These are phyloP conservation scores for Myriosclerotinia duriaeana DNA, from an alignment of 2,329 filamentous ascomycete genomes.

Conservation along the genomic window DNA sequence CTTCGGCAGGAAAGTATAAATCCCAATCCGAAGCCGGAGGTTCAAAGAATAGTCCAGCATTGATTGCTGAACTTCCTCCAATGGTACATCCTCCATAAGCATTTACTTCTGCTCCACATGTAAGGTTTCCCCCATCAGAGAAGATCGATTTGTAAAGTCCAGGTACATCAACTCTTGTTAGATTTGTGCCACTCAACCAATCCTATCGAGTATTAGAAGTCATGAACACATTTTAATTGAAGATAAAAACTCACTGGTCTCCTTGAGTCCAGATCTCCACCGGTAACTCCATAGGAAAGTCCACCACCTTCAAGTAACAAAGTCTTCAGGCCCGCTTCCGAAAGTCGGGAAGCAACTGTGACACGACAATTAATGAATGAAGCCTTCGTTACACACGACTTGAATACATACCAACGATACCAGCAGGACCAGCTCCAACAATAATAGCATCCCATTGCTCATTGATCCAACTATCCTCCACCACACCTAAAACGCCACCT, in stretches of 20 bases:
- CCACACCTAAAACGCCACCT: not conserved
- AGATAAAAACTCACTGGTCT: conserved; percentile 39
- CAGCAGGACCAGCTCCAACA: conserved; percentile 51
- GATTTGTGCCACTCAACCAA: conserved; percentile 49
- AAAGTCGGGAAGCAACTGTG: conserved; percentile 47
- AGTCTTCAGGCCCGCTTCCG: conserved; percentile 52
- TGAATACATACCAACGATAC: conserved; percentile 44
- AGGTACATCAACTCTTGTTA: conserved; percentile 54
- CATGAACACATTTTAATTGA: not conserved
- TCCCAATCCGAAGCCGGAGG: conserved; percentile 55
- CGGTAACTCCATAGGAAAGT: conserved; percentile 50
- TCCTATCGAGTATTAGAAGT: not conserved
- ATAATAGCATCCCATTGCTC: conserved; percentile 44
- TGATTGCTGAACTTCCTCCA: conserved; percentile 54
- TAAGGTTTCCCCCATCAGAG: conserved; percentile 43
- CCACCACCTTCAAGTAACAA: conserved; percentile 54
- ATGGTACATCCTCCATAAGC: conserved; percentile 52
- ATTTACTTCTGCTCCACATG: conserved; percentile 46
- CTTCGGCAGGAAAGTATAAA: conserved; percentile 47
- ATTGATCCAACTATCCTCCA: conserved; percentile 32
- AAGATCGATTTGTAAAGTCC: conserved; percentile 54
- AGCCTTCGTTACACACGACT: not conserved
- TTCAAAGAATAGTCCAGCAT: conserved; percentile 54
- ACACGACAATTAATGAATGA: not conserved
- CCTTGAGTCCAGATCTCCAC: conserved; percentile 45